Evolutionary conservation across 495 filamentous ascomycete species (phyloP), one percentile per base, ranked within the genome.

Genomic region (Neurospora sp.): DNA sequence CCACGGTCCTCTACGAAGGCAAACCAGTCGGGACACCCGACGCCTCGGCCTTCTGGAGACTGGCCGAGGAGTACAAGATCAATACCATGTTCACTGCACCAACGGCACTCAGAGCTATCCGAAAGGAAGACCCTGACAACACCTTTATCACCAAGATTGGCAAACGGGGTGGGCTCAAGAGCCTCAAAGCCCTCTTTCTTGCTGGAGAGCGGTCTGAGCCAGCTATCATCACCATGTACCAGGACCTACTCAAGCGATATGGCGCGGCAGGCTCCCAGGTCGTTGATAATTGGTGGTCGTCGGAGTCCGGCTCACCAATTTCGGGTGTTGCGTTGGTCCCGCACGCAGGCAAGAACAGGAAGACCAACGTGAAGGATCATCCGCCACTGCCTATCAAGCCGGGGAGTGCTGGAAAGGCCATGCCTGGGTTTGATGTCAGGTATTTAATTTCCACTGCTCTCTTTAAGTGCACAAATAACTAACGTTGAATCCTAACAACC

Each of bases 271-370:
- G 87, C 39, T 89, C 93, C 0, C 83, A 87, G 38, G 92, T 97
- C 18, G 85, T 97, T 69, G 94, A 98, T 79, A 97, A 97, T 78
- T 98, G 94, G 94, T 98, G 94, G 94, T 95, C 92, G 4, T 95
- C 93, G 1, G 94, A 97, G 81, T 93, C 92, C 1, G 94, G 94
- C 9, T 93, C 91, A 5, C 94, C 94, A 7, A 97, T 98, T 73
- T 90, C 94, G 0, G 94, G 93, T 1, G 83, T 97, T 37, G 89
- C 92, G 8, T 83, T 97, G 41, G 83, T 87, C 5, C 87, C 89
- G 5, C 82, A 84, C 61, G 82, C 84, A 3, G 89, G 83, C 0
- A 81, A 79, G 69, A 77, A 84, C 40, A 80, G 84, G 70, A 78
- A 77, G 11, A 80, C 78, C 6, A 73, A 73, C 39, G 16, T 71